Evolutionary conservation across 345 rosid genomes (phyloP), one percentile per base, ranked within the genome.

Genomic region (Linum usitatissimum): DNA sequence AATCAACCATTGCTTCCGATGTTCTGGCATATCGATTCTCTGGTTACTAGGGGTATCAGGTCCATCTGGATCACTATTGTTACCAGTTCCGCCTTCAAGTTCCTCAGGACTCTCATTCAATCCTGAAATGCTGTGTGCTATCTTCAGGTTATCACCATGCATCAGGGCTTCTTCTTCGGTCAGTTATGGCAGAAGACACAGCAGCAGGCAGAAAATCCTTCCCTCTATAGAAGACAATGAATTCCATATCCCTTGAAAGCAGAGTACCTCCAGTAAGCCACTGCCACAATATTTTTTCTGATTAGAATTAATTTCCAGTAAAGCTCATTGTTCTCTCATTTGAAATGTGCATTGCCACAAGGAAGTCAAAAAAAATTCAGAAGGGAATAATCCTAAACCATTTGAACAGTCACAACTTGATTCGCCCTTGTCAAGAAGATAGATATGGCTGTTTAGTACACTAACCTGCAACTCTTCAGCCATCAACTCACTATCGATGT

Each of bases 151-250:
- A 67, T 75, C 76, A 66, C 15, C 55, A 39, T 59, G 66, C 51
- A 77, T 70, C 18, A 59, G 72, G 79, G 66, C 71, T 84, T 75
- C 87, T 86, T 75, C 87, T 86, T 75, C 88, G 80, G 70, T 85
- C 85, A 78, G 81, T 79, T 73, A 92, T 84, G 62, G 87, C 91
- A 65, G 84, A 83, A 70, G 98, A 89, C 77, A 84, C 96, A 34
- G 86, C 91, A 66, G 77, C 72, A 9, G 93, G 96, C 57, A 92
- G 84, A 79, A 89, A 92, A 83, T 92, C 98, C 73, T 92, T 92
- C 74, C 98, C 98, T 73, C 98, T 77, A 73, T 92, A 92, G 62
- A 89, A 74, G 64, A 78, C 88, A 75, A 89, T 81, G 72, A 80
- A 86, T 64, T 89, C 96, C 66, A 77, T 83, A 73, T 92, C 93